Base-by-base conservation (phyloP, 176 grass and related monocot genomes). In the Typha latifolia region DNA sequence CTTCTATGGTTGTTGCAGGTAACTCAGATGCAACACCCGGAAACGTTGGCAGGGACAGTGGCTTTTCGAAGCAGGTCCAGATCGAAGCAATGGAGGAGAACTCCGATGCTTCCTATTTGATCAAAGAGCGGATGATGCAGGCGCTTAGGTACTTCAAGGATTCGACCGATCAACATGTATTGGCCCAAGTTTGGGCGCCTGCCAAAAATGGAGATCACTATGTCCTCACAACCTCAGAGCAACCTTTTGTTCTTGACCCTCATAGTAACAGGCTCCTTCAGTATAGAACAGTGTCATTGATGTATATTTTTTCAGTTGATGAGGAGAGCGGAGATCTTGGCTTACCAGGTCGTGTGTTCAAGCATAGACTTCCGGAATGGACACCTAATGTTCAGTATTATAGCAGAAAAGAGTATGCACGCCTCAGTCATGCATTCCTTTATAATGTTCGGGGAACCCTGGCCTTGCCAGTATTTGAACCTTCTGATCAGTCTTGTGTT, bases 311-410 rank as follows among this genome's bases (percentile, higher is more conserved):
- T 57, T 66, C 73, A 2, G 49, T 67, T 4, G 49, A 75, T 47
- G 73, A 59, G 50, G 62, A 66, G 19, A 13, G n/a, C 1, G 73
- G 62, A 56, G 4, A 67, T 75, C 49, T 75, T 3, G 73, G 73
- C 18, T 49, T 75, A 27, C 73, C 73, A 6, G 73, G 63, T 15
- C 73, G 73, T 20, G 73, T 67, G 9, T 75, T 67, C 51, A 66
- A 29, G 32, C 64, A 75, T 43, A 75, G 20, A 66, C 21, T 67
- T n/a, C 73, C 73, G 1, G 73, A 75, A 23, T 75, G 73, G 73
- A 66, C 73, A 27, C 73, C 73, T 5, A 75, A 75, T 59, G 73
- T 75, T n/a, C 73, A 75, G 20, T 75, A 75, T 14, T 75, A 75
- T 47, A 75, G 63, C 50, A 66, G 73, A 62, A 75, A 56, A 18